Evolutionary conservation across 805 yeast genomes (phyloP).

Genomic region (Saccharomycopsis sp.): DNA sequence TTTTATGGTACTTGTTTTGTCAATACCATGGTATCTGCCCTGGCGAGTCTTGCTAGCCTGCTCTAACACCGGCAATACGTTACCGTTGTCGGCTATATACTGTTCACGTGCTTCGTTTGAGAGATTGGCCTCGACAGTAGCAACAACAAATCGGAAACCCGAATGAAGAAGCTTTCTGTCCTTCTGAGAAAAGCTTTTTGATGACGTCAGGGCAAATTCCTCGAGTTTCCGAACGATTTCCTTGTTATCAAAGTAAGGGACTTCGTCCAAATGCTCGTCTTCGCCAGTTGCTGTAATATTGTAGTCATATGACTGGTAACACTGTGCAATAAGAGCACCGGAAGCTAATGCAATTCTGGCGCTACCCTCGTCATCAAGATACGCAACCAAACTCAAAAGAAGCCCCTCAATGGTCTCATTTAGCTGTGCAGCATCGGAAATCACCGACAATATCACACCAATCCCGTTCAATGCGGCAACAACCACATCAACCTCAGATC

Average conservation of each 20-base stretch:
- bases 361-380: constrained; percentile 10
- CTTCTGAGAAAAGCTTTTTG: constrained; percentile 53
- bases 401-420: constrained; percentile 15
- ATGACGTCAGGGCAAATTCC: constrained; percentile 42
- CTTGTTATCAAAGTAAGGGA: constrained; percentile 50
- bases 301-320: constrained; percentile 14
- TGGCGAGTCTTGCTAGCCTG: too few species aligned
- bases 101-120: constrained; percentile 18
- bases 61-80: constrained; percentile 4
- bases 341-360: constrained; percentile 10
- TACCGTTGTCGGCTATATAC: background rate
- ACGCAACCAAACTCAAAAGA: constrained; percentile 8
- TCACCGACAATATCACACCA: constrained; percentile 11
- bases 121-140: constrained; percentile 39
- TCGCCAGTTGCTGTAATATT: constrained; percentile 33
- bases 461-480: constrained; percentile 14
- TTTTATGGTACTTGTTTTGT: background rate
- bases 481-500: constrained; percentile 3
- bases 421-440: constrained; percentile 9
- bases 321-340: constrained; percentile 15
- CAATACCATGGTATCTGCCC: too few species aligned
- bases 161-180: constrained; percentile 56
- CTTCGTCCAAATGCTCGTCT: constrained; percentile 38
- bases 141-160: constrained; percentile 50
- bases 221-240: constrained; percentile 37